Evolutionary conservation across 2,329 filamentous ascomycete genomes (phyloP), one percentile per base, ranked within the genome.

Genomic region (Fusarium sp.): DNA sequence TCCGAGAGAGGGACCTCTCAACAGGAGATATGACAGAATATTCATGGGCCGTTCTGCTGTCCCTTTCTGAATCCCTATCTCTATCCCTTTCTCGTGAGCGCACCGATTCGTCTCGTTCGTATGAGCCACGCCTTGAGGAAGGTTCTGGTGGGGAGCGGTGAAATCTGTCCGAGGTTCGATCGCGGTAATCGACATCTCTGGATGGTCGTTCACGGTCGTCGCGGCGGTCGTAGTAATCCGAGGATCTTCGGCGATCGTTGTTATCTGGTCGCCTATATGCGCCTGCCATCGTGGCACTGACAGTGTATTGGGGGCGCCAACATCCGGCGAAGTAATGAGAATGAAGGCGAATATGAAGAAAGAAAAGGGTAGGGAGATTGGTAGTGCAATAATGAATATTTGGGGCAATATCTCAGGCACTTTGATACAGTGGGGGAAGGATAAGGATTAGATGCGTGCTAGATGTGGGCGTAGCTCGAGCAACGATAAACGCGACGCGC

Each of bases 281-380:
- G 54, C 72, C 68, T 59, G 70, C 72, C 77, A 78, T 78, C 23
- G 54, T 64, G 72, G 74, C 74, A 71, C 69, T 68, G 58, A 65
- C 60, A 63, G 66, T 60, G 50, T 34, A 23, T 27, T 32, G 34
- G 43, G 43, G 59, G n/a, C 37, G 54, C 43, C 39, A 67, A 64
- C 76, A 78, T 78, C 58, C 74, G 70, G 63, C 50, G 58, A 52
- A 39, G 23, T 34, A 52, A 41, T 13, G 35, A 8, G 54, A 18
- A 30, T 60, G 48, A 45, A 69, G 52, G 64, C 57, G 48, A 54
- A 67, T 50, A 62, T 56, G 54, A 59, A 6, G 14, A n/a, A 25
- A 16, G 27, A 48, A 30, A 35, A 25, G 48, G 54, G 25, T 41
- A 48, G 58, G 54, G 43, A 27, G 14, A 27, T 59, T 39, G 43